phyloP scores from a whole-genome alignment of 257 asterid species.

The Solanum paucissectum region DNA sequence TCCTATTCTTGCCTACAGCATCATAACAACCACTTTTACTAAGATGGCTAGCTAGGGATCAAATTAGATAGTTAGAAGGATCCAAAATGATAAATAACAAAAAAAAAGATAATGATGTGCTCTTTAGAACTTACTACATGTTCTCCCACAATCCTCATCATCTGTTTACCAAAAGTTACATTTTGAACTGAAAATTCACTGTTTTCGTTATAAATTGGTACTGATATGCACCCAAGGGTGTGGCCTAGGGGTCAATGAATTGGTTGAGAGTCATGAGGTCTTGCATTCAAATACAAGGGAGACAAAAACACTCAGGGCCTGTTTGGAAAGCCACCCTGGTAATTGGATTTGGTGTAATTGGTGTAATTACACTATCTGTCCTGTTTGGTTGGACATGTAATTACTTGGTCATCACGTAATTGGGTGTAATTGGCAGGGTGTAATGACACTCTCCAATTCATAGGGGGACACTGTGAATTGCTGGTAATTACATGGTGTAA shows the following conservation, averaged over 20 bases:
- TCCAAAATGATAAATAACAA: background rate
- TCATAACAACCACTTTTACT: slow-evolving; percentile 17
- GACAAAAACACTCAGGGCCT: background rate
- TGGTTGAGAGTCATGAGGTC: background rate
- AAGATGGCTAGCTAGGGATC: background rate
- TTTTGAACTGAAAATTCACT: background rate
- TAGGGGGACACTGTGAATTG: too few relatives aligned
- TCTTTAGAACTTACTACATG: background rate
- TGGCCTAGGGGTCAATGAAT: background rate
- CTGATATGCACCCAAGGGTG: background rate
- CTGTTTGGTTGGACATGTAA: too few relatives aligned
- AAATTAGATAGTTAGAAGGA: background rate
- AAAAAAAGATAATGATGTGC: background rate
- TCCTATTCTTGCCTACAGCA: slow-evolving; percentile 73
- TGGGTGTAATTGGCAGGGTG: too few relatives aligned
- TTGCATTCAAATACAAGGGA: background rate
- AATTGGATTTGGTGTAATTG: too few relatives aligned
- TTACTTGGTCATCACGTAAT: too few relatives aligned
- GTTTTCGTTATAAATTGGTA: background rate
- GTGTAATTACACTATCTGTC: too few relatives aligned
- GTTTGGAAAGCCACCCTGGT: too few relatives aligned
- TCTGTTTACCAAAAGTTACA: background rate
- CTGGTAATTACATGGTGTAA: too few relatives aligned
- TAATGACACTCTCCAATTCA: too few relatives aligned
- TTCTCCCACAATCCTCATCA: background rate